phyloP scores from a whole-genome alignment of 169 alveolate species.

The Blepharisma undulans region DNA sequence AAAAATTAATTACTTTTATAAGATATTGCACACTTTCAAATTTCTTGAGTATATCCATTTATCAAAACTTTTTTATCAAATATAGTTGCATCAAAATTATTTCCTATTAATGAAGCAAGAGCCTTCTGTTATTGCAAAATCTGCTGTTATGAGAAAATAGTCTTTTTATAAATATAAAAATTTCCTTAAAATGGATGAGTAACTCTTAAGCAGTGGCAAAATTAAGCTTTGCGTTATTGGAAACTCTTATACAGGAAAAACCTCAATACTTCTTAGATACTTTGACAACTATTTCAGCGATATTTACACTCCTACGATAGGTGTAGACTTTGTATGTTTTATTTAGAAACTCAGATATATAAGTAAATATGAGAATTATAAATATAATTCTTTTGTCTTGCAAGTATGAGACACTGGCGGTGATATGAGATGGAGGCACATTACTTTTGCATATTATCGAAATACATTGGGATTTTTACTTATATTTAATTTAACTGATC shows the following conservation, averaged over 20 bases:
- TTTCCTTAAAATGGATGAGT: background rate
- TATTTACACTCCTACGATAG: slow-evolving; percentile 56
- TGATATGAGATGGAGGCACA: slow-evolving; percentile 91
- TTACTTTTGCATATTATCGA: slow-evolving; percentile 96
- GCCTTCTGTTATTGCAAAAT: too few relatives aligned
- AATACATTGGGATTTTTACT: slow-evolving; percentile 98
- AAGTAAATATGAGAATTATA: background rate
- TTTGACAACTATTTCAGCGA: slow-evolving; percentile 48
- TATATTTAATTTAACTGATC: slow-evolving; percentile 95
- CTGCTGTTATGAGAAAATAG: too few relatives aligned
- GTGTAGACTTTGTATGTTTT: slow-evolving; percentile 54
- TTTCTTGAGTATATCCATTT: too few relatives aligned
- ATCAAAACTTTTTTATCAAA: too few relatives aligned
- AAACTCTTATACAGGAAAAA: slow-evolving; percentile 51
- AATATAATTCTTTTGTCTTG: slow-evolving; percentile 30
- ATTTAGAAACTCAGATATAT: background rate
- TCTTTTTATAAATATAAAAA: too few relatives aligned
- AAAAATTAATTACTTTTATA: too few relatives aligned
- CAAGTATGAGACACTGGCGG: slow-evolving; percentile 80
- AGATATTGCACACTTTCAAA: too few relatives aligned
- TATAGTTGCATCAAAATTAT: too few relatives aligned
- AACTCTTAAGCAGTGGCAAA: background rate
- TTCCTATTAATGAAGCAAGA: too few relatives aligned
- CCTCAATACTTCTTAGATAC: slow-evolving; percentile 59
- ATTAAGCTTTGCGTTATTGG: background rate